A percentile compares a stretch with the other conserved stretches of the same genome.
These are phyloP conservation scores for Neospora caninum DNA, from an alignment of 169 alveolate species.

Conservation along the genomic window DNA sequence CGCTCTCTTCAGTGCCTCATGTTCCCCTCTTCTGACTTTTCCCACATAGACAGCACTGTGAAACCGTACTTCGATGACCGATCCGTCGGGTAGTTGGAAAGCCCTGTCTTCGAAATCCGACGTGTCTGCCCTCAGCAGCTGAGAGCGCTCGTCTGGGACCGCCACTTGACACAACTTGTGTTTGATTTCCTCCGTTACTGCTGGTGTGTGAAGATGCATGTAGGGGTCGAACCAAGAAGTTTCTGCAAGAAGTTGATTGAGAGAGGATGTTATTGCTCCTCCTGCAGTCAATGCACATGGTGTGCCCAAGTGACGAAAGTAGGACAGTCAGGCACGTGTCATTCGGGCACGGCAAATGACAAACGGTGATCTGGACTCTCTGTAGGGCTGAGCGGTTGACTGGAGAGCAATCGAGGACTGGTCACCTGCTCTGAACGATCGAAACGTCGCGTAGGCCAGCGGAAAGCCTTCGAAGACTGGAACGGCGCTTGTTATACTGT, in stretches of 20 bases:
- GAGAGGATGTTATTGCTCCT: background rate
- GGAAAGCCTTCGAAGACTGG: constrained; percentile 26
- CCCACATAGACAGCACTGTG: background rate
- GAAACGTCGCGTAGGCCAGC: background rate
- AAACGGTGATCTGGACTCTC: no score
- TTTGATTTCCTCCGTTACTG: background rate
- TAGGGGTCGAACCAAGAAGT: background rate
- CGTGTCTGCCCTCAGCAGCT: background rate
- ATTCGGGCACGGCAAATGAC: no score
- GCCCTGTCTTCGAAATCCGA: background rate
- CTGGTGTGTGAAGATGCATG: background rate
- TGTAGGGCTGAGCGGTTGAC: background rate
- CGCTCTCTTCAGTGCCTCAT: no score
- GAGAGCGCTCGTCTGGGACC: background rate
- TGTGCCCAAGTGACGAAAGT: background rate
- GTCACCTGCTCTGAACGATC: constrained; percentile 7
- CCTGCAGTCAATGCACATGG: background rate
- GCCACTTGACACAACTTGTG: constrained; percentile 4
- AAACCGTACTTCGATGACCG: background rate
- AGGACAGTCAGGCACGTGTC: background rate
- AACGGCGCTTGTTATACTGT: constrained; percentile 9
- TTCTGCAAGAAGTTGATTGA: background rate
- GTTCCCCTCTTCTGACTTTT: no score
- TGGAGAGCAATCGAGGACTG: background rate
- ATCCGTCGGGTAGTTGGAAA: constrained; percentile 14